Evolutionary conservation across 2,329 filamentous ascomycete species (phyloP).

Genomic region (Fusarium illudens): DNA sequence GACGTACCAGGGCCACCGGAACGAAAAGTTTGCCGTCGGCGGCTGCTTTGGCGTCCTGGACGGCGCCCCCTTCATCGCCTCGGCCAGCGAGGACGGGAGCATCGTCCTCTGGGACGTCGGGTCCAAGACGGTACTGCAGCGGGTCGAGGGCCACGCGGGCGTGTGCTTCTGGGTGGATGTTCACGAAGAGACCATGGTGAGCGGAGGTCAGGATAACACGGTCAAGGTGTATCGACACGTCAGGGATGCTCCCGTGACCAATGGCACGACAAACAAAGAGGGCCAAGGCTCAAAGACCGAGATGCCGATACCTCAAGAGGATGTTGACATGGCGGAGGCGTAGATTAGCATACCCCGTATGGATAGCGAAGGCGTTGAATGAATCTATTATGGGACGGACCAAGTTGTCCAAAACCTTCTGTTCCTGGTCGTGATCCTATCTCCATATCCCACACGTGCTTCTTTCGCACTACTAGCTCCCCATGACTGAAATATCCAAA

Average conservation of each 20-base stretch:
- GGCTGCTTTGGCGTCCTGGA: conserved; percentile 77
- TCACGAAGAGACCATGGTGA: conserved; percentile 64
- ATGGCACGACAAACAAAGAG: conserved; percentile 26
- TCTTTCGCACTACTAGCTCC: neutral
- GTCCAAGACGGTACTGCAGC: conserved; percentile 83
- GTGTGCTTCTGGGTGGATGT: conserved; percentile 74
- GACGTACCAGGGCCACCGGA: conserved; percentile 93
- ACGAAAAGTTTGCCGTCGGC: conserved; percentile 83
- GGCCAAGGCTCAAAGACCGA: conserved; percentile 64
- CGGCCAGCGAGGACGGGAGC: conserved; percentile 87
- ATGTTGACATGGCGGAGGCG: conserved; percentile 50
- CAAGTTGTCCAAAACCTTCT: neutral
- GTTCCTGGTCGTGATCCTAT: neutral
- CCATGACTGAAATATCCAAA: too few relatives aligned
- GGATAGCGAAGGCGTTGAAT: neutral
- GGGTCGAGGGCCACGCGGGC: conserved; percentile 60
- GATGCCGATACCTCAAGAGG: conserved; percentile 51
- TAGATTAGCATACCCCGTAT: neutral
- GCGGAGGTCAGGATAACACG: conserved; percentile 63
- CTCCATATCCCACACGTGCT: neutral
- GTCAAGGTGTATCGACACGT: conserved; percentile 59
- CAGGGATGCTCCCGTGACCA: conserved; percentile 18
- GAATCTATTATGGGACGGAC: neutral
- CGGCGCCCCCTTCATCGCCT: conserved; percentile 70
- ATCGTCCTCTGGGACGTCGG: conserved; percentile 91